Conservation (phyloP, 2,329 filamentous ascomycete genomes). For the Graphilbum fragrans region DNA sequence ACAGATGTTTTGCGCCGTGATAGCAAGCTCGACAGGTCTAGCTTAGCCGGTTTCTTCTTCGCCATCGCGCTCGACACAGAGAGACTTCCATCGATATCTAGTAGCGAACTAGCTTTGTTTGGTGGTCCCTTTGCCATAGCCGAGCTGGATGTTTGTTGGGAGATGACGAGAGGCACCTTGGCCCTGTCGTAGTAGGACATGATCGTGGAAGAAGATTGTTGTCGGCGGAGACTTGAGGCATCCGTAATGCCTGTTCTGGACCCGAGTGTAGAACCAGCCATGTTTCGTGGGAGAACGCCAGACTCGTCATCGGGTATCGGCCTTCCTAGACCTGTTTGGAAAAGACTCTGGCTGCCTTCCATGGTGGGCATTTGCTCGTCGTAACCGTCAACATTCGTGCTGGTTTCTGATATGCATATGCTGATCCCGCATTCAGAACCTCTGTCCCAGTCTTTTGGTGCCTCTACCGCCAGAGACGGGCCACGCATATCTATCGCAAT, state of each 20-base stretch:
- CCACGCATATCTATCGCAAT: constrained; percentile 27
- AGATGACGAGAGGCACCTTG: constrained; percentile 42
- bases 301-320: not conserved
- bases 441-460: constrained; percentile 26
- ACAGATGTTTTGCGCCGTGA: constrained; percentile 15
- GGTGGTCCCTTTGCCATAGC: constrained; percentile 45
- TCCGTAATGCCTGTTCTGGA: constrained; percentile 19
- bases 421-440: constrained; percentile 29
- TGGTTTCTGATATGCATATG: constrained; percentile 26
- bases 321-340: not conserved
- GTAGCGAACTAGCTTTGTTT: constrained; percentile 26
- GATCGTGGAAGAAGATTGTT: constrained; percentile 42
- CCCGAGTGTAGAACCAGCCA: not conserved
- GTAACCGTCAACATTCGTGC: constrained; percentile 16
- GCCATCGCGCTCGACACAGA: constrained; percentile 12
- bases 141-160: constrained; percentile 45
- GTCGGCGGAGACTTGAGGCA: constrained; percentile 31
- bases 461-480: not conserved
- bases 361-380: not conserved
- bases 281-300: not conserved
- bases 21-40: constrained; percentile 35
- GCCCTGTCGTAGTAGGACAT: constrained; percentile 44
- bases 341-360: not conserved
- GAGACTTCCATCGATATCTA: constrained; percentile 30
- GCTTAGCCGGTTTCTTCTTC: constrained; percentile 31